Evolutionary conservation across 2,329 filamentous ascomycete genomes (phyloP).

Genomic region (Fusarium guadeloupense): DNA sequence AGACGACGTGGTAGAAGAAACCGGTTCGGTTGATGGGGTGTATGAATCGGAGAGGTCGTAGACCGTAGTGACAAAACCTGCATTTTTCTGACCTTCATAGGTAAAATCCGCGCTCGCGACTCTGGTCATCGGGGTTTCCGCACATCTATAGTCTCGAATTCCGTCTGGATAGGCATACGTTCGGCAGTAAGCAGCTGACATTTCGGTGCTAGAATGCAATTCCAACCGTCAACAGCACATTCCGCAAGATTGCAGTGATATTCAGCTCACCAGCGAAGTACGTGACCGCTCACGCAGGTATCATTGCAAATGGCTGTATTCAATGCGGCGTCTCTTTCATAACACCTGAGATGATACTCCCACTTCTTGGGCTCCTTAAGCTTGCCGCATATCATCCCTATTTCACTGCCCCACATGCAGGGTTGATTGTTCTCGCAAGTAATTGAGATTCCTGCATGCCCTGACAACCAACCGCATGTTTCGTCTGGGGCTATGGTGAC

Average conservation of each 20-base stretch:
- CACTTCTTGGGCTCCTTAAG: background rate
- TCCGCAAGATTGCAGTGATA: background rate
- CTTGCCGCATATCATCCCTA: background rate
- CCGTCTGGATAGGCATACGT: background rate
- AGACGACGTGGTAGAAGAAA: background rate
- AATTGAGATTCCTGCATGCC: background rate
- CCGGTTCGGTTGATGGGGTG: no score
- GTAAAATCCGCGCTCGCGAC: constrained; percentile 1
- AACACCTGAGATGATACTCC: background rate
- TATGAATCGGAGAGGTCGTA: background rate
- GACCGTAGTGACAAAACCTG: background rate
- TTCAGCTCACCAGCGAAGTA: background rate
- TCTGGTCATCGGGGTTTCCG: background rate
- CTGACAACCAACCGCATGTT: background rate
- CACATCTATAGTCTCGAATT: constrained; percentile 7
- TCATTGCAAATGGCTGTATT: background rate
- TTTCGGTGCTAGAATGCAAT: background rate
- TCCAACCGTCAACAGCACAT: background rate
- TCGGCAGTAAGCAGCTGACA: constrained; percentile 4
- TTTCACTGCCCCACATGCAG: background rate
- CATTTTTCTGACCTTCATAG: background rate
- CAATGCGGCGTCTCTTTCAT: background rate
- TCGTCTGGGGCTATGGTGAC: background rate
- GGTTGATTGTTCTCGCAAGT: background rate
- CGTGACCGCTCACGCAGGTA: background rate